These are phyloP conservation scores for Thalassiosira mediterranea DNA, from an alignment of 352 stramenopile species.

Conservation along the genomic window DNA sequence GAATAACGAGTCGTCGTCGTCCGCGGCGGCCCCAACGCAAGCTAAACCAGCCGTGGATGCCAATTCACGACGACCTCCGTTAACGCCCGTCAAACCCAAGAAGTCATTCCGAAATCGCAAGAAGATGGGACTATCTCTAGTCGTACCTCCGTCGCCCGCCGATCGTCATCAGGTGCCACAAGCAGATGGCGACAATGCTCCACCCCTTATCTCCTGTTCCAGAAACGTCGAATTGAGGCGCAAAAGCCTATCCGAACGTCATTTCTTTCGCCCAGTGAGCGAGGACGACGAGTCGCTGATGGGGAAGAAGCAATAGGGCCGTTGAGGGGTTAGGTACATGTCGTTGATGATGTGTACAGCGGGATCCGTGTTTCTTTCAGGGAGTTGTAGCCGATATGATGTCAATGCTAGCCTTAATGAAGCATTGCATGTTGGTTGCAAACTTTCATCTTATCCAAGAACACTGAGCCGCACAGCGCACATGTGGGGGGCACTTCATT, in stretches of 20 bases:
- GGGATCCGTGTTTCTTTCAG: too few relatives aligned
- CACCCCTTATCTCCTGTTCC: slow-evolving; percentile 27
- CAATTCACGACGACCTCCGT: slow-evolving; percentile 7
- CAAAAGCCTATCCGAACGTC: slow-evolving; percentile 40
- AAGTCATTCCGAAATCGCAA: slow-evolving; percentile 27
- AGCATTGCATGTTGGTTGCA: too few relatives aligned
- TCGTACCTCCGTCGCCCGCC: not conserved
- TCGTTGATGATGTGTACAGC: too few relatives aligned
- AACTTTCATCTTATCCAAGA: too few relatives aligned
- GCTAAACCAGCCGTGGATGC: too few relatives aligned
- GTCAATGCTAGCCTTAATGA: too few relatives aligned
- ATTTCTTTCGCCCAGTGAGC: slow-evolving; percentile 51
- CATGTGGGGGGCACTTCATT: too few relatives aligned
- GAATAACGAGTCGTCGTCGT: slow-evolving; percentile 1
- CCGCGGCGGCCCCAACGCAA: not conserved
- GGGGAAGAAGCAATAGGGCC: too few relatives aligned
- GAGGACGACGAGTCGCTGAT: slow-evolving; percentile 24
- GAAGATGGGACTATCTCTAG: slow-evolving; percentile 27
- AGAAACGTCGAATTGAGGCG: slow-evolving; percentile 48
- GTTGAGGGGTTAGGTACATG: too few relatives aligned
- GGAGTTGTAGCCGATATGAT: too few relatives aligned
- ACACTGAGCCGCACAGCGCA: too few relatives aligned
- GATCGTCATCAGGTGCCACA: slow-evolving; percentile 21
- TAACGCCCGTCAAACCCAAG: slow-evolving; percentile 14
- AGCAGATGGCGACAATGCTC: not conserved